Percentiles rank a stretch among this genome's conserved stretches.
phyloP scores from a whole-genome alignment of 768 basidiomycete genomes.

The Amanita rimosa region DNA sequence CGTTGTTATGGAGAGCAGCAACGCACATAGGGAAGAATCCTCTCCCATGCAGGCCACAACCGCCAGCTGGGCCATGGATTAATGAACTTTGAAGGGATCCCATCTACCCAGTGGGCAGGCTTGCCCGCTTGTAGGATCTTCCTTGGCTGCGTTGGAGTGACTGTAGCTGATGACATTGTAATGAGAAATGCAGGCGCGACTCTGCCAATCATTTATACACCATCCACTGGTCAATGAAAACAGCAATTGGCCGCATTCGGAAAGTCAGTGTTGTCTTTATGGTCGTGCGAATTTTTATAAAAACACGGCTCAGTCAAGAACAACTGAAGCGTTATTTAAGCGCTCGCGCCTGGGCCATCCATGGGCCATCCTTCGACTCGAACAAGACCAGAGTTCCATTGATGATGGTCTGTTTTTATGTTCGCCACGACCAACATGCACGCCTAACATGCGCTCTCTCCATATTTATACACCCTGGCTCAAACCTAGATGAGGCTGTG shows the following conservation, averaged over 20 bases:
- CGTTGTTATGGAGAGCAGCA: background rate
- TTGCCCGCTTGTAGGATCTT: slow-evolving; percentile 3
- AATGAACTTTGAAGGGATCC: slow-evolving; percentile 11
- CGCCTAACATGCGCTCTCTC: background rate
- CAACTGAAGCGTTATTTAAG: background rate
- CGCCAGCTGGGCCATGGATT: slow-evolving; percentile 21
- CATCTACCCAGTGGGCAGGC: slow-evolving; percentile 17
- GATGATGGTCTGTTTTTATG: background rate
- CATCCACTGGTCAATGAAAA: background rate
- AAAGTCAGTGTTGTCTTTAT: background rate
- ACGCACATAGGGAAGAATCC: slow-evolving; percentile 10
- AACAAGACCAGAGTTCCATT: background rate
- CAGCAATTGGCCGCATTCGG: background rate
- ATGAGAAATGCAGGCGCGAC: background rate
- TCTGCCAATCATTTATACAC: background rate
- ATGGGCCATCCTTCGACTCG: background rate
- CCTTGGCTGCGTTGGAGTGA: background rate
- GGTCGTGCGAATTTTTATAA: no score
- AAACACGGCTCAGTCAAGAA: no score
- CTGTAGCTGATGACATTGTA: background rate
- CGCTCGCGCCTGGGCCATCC: background rate
- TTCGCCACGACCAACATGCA: background rate
- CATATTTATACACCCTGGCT: background rate
- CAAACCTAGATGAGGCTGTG: background rate
- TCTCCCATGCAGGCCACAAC: slow-evolving; percentile 8